phyloP scores from a whole-genome alignment of 805 yeast genomes.

The Barnettozyma populi region DNA sequence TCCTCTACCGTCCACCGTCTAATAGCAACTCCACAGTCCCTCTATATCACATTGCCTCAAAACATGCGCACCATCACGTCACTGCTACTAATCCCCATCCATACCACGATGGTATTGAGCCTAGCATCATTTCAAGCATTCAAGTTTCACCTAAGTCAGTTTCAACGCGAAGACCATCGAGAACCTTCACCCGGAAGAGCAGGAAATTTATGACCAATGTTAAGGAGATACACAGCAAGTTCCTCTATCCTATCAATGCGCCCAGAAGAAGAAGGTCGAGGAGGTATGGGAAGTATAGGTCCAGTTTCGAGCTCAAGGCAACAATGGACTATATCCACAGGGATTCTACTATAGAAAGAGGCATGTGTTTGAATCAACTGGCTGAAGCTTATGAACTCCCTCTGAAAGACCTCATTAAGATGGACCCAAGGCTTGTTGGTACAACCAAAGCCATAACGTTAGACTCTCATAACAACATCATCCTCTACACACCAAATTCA shows the following conservation, averaged over 20 bases:
- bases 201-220: conserved; percentile 20
- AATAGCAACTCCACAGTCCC: neutral
- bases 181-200: conserved; percentile 10
- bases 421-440: conserved; percentile 12
- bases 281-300: conserved; percentile 23
- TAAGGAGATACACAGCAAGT: conserved; percentile 16
- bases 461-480: conserved; percentile 24
- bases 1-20: neutral
- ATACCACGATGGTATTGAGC: conserved; percentile 14
- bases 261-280: conserved; percentile 20
- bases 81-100: neutral
- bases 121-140: conserved; percentile 18
- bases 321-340: conserved; percentile 20
- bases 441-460: conserved; percentile 18
- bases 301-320: conserved; percentile 18
- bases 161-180: conserved; percentile 13
- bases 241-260: conserved; percentile 22
- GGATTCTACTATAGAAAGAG: conserved; percentile 21
- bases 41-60: neutral
- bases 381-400: conserved; percentile 12
- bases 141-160: neutral
- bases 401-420: conserved; percentile 9
- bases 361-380: conserved; percentile 17
- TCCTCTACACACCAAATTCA: conserved; percentile 23
- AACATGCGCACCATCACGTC: conserved; percentile 1